A percentile compares a stretch with the other conserved stretches of the same genome.
phyloP scores from a whole-genome alignment of 2,329 filamentous ascomycete species.

The Hypoxylon sp. region DNA sequence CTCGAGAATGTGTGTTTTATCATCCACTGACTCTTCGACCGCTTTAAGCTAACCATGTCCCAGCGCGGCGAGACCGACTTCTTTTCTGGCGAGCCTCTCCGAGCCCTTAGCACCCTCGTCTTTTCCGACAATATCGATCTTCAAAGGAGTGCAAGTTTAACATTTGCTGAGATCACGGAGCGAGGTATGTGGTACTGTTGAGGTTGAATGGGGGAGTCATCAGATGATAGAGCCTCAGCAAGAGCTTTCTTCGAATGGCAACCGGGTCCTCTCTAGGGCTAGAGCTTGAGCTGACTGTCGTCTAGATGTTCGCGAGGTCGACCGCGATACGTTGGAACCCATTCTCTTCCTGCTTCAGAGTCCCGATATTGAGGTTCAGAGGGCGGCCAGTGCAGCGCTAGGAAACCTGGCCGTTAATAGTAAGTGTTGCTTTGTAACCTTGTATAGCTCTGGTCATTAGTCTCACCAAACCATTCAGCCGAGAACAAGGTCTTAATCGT shows the following conservation, averaged over 20 bases:
- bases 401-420: constrained; percentile 98
- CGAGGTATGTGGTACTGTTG: constrained; percentile 75
- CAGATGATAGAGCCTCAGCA: constrained; percentile 2
- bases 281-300: constrained; percentile 20
- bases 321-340: constrained; percentile 93
- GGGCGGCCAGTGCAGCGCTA: constrained; percentile 94
- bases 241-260: constrained; percentile 12
- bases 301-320: constrained; percentile 94
- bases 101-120: constrained; percentile 93
- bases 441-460: neutral
- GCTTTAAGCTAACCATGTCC: constrained; percentile 52
- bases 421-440: constrained; percentile 64
- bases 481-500: constrained; percentile 99
- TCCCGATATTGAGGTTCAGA: constrained; percentile 95
- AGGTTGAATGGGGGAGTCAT: neutral
- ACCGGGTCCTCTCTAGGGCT: constrained; percentile 1
- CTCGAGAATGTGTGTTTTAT: constrained; percentile 86
- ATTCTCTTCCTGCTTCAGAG: constrained; percentile 96
- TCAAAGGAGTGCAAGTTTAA: constrained; percentile 96
- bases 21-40: constrained; percentile 12
- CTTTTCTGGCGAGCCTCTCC: constrained; percentile 95
- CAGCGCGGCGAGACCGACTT: constrained; percentile 98
- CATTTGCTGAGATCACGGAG: constrained; percentile 98
- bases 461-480: constrained; percentile 66
- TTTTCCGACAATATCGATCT: constrained; percentile 99